Evolutionary conservation across 1,284 basidiomycete genomes (phyloP), one percentile per base, ranked within the genome.

Genomic region (Schizopora paradoxa): DNA sequence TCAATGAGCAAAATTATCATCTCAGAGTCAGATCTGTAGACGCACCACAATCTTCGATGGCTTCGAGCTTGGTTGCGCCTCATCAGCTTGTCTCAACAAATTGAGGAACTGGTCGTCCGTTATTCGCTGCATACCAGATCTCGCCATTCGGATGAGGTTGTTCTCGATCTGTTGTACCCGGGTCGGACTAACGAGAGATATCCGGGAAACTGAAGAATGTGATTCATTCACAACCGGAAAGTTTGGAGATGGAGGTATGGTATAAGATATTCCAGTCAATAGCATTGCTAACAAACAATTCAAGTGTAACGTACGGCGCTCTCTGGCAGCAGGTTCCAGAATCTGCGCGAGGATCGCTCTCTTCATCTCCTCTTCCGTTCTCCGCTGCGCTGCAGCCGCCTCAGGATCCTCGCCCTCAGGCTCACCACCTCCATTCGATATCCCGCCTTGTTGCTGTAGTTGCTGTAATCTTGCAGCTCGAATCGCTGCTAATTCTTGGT

Each of bases 151-250:
- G 28, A 93, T 61, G 34, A 99, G 70, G 47, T 96, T 79, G 10
- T 74, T 76, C 65, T 96, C 89, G 54, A 98, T 92, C 62, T 93
- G 84, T 47, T 77, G 72, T 5, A 92, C 88, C 60, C 93, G 76
- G 47, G 90, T 82, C 0, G 92, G 90, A 58, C 92, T 89, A 50
- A 97, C 95, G 26, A 99, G 79, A 2, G 87, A 79, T 61, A 99
- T 98, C 37, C 95, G 82, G 3, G 93, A 90, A 51, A 91, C 88
- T 91, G 57, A 14, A 42, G 35, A 16, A 51, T 19, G 13, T 4
- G 32, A 6, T 14, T 19, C 21, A 28, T 1, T 14, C 36, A 37
- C n/a, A n/a, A n/a, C n/a, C n/a, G n/a, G n/a, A n/a, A n/a, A n/a
- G n/a, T n/a, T n/a, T n/a, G n/a, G n/a, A n/a, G n/a, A n/a, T n/a